Percentiles rank a stretch among this genome's conserved stretches.
These are phyloP conservation scores for Penicillium sp. DNA, from an alignment of 2,329 filamentous ascomycete genomes.

Conservation along the genomic window DNA sequence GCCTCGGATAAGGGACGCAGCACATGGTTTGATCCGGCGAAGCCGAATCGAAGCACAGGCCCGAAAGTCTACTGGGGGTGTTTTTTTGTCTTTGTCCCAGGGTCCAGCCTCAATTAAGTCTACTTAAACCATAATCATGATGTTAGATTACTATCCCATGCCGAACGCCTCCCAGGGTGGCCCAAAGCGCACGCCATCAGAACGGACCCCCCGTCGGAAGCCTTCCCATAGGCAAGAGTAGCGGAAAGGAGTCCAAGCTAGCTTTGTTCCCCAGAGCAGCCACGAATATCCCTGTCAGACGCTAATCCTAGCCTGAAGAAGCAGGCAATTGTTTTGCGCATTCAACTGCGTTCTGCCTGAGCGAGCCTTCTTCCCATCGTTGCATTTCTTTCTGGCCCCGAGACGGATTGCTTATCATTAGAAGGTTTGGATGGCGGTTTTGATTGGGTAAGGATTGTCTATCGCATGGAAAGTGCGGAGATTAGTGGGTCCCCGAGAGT, in stretches of 20 bases:
- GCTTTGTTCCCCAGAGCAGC: background rate
- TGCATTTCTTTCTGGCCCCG: background rate
- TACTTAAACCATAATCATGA: background rate
- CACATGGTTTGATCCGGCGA: background rate
- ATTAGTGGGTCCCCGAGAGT: slow-evolving; percentile 13
- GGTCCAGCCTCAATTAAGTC: background rate
- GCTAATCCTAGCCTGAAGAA: background rate
- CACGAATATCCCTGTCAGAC: background rate
- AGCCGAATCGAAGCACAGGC: background rate
- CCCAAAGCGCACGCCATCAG: slow-evolving; percentile 5
- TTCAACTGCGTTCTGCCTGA: background rate
- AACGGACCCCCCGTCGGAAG: slow-evolving; percentile 21
- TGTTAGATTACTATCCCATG: background rate
- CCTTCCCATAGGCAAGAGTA: slow-evolving; percentile 17
- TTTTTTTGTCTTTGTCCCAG: background rate
- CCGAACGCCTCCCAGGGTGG: background rate
- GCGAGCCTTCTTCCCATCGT: background rate
- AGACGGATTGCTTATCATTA: slow-evolving; percentile 6
- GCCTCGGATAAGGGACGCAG: background rate
- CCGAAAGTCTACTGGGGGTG: background rate
- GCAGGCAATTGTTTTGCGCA: background rate
- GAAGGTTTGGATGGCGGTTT: background rate
- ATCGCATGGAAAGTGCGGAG: slow-evolving; percentile 23
- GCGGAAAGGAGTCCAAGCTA: background rate
- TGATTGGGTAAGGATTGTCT: slow-evolving; percentile 17